phyloP scores from a whole-genome alignment of 2,329 filamentous ascomycete genomes.

The Clonostachys byssicola region DNA sequence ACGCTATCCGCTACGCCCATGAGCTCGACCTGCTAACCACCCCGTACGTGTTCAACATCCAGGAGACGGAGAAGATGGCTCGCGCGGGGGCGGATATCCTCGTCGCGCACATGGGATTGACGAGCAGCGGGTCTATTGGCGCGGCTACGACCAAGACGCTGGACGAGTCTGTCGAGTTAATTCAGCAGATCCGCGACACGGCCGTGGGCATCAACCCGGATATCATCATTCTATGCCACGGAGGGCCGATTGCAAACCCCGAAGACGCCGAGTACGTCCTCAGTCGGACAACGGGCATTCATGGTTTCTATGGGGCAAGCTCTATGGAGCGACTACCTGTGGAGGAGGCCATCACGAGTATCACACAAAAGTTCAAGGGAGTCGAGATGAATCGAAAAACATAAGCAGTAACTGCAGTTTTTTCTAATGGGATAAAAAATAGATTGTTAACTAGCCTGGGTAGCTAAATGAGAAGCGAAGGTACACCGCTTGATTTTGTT shows the following conservation, averaged over 20 bases:
- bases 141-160: conserved; percentile 56
- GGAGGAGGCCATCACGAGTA: conserved; percentile 56
- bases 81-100: conserved; percentile 62
- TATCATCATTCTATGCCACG: conserved; percentile 66
- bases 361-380: conserved; percentile 16
- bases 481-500: too few relatives aligned
- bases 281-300: conserved; percentile 54
- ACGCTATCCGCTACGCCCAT: conserved; percentile 58
- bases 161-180: conserved; percentile 57
- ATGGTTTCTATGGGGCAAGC: conserved; percentile 69
- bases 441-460: too few relatives aligned
- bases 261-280: conserved; percentile 62
- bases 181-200: conserved; percentile 62
- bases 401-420: too few relatives aligned
- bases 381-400: too few relatives aligned
- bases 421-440: too few relatives aligned
- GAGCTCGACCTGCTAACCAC: conserved; percentile 60
- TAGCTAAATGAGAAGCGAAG: too few relatives aligned
- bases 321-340: conserved; percentile 68
- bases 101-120: conserved; percentile 66
- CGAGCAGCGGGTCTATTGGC: conserved; percentile 60
- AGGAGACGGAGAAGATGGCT: conserved; percentile 59
- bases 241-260: conserved; percentile 62
- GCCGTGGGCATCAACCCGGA: conserved; percentile 50
- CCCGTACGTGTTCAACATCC: conserved; percentile 64